These are phyloP conservation scores for Cnidoscolus chayamansa DNA, from an alignment of 441 rosid species.

Conservation along the genomic window DNA sequence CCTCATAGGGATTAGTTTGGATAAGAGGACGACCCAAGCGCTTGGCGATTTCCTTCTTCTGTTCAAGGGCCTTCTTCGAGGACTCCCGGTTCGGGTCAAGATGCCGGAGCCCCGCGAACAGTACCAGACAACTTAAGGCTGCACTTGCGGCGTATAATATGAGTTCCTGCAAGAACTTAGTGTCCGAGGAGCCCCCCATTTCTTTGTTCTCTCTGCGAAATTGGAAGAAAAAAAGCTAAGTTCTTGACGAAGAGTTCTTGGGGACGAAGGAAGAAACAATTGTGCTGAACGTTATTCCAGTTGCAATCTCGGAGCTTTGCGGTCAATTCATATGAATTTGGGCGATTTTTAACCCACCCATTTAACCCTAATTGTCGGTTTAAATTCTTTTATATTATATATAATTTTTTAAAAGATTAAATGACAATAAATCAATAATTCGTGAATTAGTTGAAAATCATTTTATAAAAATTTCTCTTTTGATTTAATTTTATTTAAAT, in stretches of 20 bases:
- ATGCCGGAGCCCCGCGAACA: constrained; percentile 71
- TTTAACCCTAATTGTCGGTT: no score
- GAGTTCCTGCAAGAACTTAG: constrained; percentile 69
- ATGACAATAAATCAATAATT: no score
- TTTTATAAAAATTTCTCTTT: no score
- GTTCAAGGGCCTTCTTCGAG: constrained; percentile 80
- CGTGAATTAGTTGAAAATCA: no score
- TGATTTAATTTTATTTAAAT: no score
- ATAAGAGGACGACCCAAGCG: constrained; percentile 88
- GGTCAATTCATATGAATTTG: not conserved
- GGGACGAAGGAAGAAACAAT: no score
- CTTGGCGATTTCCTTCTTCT: constrained; percentile 81
- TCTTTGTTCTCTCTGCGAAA: not conserved
- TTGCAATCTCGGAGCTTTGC: not conserved
- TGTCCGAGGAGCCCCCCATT: constrained; percentile 41
- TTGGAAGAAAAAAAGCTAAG: not conserved
- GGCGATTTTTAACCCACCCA: no score
- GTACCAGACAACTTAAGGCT: constrained; percentile 74
- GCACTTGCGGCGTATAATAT: constrained; percentile 91
- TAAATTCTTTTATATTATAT: no score
- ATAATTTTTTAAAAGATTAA: no score
- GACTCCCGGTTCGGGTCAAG: constrained; percentile 91
- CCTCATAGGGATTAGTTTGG: constrained; percentile 85
- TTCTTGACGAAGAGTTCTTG: not conserved
- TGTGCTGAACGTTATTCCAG: not conserved